These are phyloP conservation scores for Melocanna baccifera DNA, from an alignment of 176 grass and related monocot species.

Conservation along the genomic window DNA sequence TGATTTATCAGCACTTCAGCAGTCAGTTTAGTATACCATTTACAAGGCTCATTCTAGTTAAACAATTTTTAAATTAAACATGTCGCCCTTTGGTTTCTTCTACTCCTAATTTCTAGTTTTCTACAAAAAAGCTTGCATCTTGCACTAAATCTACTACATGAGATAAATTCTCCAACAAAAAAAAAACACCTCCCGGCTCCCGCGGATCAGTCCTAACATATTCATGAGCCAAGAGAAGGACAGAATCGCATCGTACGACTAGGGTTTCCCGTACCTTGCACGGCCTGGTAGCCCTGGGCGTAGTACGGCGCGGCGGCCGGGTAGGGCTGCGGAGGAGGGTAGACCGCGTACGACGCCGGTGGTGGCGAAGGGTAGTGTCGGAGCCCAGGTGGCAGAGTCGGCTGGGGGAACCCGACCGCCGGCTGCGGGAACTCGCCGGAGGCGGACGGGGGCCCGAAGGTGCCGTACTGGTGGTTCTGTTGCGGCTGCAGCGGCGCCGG, in stretches of 20 bases:
- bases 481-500: conserved; percentile 32
- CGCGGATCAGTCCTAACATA: not conserved
- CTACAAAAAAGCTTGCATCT: not conserved
- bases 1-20: no score
- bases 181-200: not conserved
- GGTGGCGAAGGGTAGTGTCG: conserved; percentile 22
- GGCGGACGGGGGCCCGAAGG: conserved; percentile 47
- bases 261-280: conserved; percentile 53
- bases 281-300: conserved; percentile 61
- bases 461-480: conserved; percentile 61
- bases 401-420: conserved; percentile 76
- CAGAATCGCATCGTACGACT: not conserved
- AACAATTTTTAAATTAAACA: not conserved
- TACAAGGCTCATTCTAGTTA: not conserved
- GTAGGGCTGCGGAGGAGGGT: conserved; percentile 49
- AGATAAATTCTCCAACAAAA: not conserved
- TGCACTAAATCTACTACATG: not conserved
- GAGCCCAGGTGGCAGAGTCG: conserved; percentile 42
- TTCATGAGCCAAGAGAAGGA: not conserved
- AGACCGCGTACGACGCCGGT: conserved; percentile 32
- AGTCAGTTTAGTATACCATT: not conserved
- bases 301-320: conserved; percentile 57
- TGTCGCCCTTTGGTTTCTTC: not conserved
- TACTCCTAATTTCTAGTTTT: not conserved
- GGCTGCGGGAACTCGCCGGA: conserved; percentile 46